Evolutionary conservation across 306 rosid species (phyloP).

Genomic region (Cicer pinnatifidum): DNA sequence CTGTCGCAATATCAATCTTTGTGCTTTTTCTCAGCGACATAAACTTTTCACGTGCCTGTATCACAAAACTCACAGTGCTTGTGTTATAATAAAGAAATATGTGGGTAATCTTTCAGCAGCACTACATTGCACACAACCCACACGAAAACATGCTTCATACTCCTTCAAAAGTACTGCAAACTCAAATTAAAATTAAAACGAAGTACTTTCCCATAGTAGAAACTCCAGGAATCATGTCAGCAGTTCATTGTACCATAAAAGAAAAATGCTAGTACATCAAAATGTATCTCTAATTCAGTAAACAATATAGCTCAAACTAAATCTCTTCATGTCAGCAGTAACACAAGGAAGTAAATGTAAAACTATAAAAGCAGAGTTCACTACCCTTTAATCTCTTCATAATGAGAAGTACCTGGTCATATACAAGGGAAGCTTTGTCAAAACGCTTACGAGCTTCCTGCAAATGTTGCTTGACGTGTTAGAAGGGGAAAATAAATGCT

Average conservation of each 20-base stretch:
- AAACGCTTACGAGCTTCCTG: conserved; percentile 93
- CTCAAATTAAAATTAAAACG: conserved; percentile 32
- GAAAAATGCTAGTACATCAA: not conserved
- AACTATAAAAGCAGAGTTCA: conserved; percentile 23
- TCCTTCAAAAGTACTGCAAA: conserved; percentile 28
- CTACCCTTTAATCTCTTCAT: conserved; percentile 25
- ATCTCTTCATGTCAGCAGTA: no score
- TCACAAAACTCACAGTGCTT: conserved; percentile 46
- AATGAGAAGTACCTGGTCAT: conserved; percentile 72
- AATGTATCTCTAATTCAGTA: conserved; percentile 21
- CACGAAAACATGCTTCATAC: conserved; percentile 22
- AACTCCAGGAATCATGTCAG: conserved; percentile 8
- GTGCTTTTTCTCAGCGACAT: conserved; percentile 79
- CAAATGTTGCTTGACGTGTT: conserved; percentile 47
- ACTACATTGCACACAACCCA: conserved; percentile 2
- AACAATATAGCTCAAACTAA: conserved; percentile 24
- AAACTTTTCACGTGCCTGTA: conserved; percentile 87
- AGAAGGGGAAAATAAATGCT: conserved; percentile 1
- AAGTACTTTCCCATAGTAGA: conserved; percentile 1
- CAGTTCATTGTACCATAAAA: conserved; percentile 12
- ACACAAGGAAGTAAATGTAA: conserved; percentile 32
- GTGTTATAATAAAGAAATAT: conserved; percentile 28
- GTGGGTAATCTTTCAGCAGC: conserved; percentile 33
- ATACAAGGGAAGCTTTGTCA: conserved; percentile 70
- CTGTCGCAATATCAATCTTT: conserved; percentile 64